phyloP scores from a whole-genome alignment of 768 basidiomycete species.

The Russula ochroleuca region DNA sequence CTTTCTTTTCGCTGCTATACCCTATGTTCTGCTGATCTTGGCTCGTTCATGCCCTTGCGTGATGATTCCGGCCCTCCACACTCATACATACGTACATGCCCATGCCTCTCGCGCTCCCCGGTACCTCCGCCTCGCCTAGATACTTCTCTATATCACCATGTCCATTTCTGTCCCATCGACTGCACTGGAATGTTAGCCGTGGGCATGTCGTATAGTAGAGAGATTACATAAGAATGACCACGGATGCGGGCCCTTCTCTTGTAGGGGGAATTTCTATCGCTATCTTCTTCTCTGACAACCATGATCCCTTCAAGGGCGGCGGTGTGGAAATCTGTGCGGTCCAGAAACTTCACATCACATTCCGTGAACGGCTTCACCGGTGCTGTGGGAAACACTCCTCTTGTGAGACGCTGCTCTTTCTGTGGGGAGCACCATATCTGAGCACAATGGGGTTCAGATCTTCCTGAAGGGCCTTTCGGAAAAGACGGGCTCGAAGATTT shows the following conservation, averaged over 20 bases:
- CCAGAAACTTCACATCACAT: conserved; percentile 34
- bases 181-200: background rate
- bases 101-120: conserved; percentile 12
- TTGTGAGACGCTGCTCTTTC: conserved; percentile 47
- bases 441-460: conserved; percentile 49
- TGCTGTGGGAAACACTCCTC: conserved; percentile 89
- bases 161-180: conserved; percentile 11
- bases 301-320: conserved; percentile 13
- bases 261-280: background rate
- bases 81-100: conserved; percentile 17
- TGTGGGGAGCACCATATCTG: conserved; percentile 11
- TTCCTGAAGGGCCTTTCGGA: conserved; percentile 77
- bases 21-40: conserved; percentile 29
- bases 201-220: background rate
- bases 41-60: conserved; percentile 21
- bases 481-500: conserved; percentile 75
- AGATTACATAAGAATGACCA: conserved; percentile 13
- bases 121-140: conserved; percentile 5
- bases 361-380: conserved; percentile 76
- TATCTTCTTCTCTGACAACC: no score
- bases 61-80: conserved; percentile 16
- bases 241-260: background rate
- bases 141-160: conserved; percentile 1
- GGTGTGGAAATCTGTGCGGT: conserved; percentile 14
- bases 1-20: conserved; percentile 28